Conservation (phyloP, 306 rosid species). For the Mucuna pruriens region DNA sequence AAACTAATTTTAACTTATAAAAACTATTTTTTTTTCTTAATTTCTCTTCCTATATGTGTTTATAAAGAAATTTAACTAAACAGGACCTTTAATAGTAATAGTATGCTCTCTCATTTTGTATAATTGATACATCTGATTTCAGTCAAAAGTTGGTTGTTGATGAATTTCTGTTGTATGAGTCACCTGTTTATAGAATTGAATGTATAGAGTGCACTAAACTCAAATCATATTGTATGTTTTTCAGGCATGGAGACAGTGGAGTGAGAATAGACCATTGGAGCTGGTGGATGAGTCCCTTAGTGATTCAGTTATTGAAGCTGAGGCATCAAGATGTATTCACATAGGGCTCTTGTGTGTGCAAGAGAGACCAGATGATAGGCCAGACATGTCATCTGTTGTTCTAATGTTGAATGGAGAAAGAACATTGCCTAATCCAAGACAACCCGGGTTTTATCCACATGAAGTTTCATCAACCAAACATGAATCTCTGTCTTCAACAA, state of each 20-base stretch:
- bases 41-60: no score
- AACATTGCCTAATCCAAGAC: slow-evolving; percentile 23
- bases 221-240: neutral
- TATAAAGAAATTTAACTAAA: no score
- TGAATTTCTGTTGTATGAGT: neutral
- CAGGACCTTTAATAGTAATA: no score
- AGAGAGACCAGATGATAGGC: slow-evolving; percentile 38
- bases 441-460: slow-evolving; percentile 35
- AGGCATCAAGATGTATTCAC: slow-evolving; percentile 29
- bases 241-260: slow-evolving; percentile 44
- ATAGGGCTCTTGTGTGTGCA: slow-evolving; percentile 41
- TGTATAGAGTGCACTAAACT: neutral
- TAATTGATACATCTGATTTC: neutral
- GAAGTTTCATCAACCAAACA: slow-evolving; percentile 19
- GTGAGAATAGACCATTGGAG: slow-evolving; percentile 22
- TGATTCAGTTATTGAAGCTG: neutral
- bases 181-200: neutral
- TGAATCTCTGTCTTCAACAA: slow-evolving; percentile 6
- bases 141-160: neutral
- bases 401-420: slow-evolving; percentile 38
- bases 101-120: neutral
- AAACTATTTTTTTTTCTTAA: no score
- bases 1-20: no score
- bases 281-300: neutral
- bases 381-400: slow-evolving; percentile 42